Conservation (phyloP, 108 stramenopile genomes). For the Cyclotella choctawhatcheeana region DNA sequence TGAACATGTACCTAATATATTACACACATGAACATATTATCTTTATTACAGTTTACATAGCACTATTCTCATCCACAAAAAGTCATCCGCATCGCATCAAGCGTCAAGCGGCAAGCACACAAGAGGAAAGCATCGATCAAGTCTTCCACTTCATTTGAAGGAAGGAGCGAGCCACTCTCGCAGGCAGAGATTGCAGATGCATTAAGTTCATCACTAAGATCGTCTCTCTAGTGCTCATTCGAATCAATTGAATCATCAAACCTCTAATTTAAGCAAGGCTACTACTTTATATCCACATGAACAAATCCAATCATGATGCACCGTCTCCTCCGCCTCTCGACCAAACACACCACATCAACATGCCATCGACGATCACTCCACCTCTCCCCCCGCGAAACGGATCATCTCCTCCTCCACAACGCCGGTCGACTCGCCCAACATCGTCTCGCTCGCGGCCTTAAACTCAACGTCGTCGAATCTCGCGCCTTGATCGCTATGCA, state of each 20-base stretch:
- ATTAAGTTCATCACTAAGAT: neutral
- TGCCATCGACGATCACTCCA: slow-evolving; percentile 37
- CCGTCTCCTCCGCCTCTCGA: slow-evolving; percentile 8
- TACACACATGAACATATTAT: neutral
- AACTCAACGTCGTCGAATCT: slow-evolving; percentile 90
- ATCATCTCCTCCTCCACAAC: slow-evolving; percentile 86
- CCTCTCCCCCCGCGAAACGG: slow-evolving; percentile 86
- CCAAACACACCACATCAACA: neutral
- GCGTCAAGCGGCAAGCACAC: too few species aligned
- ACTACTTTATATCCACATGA: neutral
- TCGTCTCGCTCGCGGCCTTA: slow-evolving; percentile 90
- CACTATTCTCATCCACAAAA: neutral
- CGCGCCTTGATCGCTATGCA: slow-evolving; percentile 91
- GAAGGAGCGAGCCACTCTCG: neutral
- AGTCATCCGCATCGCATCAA: too few species aligned
- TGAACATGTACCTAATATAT: neutral
- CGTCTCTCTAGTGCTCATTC: neutral
- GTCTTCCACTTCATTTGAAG: neutral
- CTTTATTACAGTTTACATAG: neutral
- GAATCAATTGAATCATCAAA: neutral
- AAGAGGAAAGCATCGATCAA: neutral
- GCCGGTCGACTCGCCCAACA: slow-evolving; percentile 93
- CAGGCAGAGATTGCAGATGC: too few species aligned
- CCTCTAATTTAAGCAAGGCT: neutral
- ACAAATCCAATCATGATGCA: slow-evolving; percentile 1